A percentile compares a stretch with the other conserved stretches of the same genome.
phyloP scores from a whole-genome alignment of 192 early-diverging fungal species.

The Chytriomyces hyalinus region DNA sequence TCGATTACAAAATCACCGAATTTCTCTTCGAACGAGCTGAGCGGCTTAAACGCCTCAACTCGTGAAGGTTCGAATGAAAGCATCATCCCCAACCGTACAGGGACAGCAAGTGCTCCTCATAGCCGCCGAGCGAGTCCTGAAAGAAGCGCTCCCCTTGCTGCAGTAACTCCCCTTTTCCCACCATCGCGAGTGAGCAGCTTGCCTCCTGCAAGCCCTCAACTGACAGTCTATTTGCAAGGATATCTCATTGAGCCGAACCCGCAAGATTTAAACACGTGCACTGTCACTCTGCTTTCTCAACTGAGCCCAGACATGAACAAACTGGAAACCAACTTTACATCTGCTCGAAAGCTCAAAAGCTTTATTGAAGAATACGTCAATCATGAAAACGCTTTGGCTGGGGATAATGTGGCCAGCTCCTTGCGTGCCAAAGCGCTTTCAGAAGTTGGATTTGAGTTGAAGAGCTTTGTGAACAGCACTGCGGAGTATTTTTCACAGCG shows the following conservation, averaged over 20 bases:
- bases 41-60: too few relatives aligned
- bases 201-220: not conserved
- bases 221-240: conserved; percentile 49
- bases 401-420: not conserved
- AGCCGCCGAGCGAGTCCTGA: not conserved
- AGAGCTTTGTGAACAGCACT: conserved; percentile 19
- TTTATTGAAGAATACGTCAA: conserved; percentile 60
- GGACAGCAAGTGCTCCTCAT: not conserved
- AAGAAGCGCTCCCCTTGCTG: not conserved
- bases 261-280: conserved; percentile 32
- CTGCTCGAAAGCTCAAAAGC: conserved; percentile 49
- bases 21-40: too few relatives aligned
- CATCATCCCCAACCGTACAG: too few relatives aligned
- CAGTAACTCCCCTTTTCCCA: conserved; percentile 1
- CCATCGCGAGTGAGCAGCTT: conserved; percentile 9
- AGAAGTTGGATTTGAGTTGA: not conserved
- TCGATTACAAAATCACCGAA: too few relatives aligned
- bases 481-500: not conserved
- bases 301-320: conserved; percentile 43
- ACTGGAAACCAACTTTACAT: conserved; percentile 47
- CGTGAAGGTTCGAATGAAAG: too few relatives aligned
- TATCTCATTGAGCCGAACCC: conserved; percentile 48
- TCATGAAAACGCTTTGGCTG: conserved; percentile 9
- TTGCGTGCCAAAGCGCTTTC: not conserved
- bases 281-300: conserved; percentile 53